These are phyloP conservation scores for Amphicarpaea edgeworthii DNA, from an alignment of 306 rosid species.

Conservation along the genomic window DNA sequence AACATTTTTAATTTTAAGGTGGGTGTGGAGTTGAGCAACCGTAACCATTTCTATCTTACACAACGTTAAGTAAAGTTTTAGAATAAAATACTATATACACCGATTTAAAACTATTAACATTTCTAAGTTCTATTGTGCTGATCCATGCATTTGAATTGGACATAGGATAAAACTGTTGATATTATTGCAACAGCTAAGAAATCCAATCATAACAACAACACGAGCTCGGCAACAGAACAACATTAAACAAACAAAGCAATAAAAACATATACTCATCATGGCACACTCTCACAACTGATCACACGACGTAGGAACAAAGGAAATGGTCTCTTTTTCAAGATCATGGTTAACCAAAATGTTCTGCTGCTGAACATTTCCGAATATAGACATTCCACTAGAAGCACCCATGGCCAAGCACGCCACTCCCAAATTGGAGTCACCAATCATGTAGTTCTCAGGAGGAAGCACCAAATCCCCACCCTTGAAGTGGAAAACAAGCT, in stretches of 20 bases:
- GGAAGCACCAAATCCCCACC: slow-evolving; percentile 81
- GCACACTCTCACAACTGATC: slow-evolving; percentile 44
- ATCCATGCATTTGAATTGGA: background rate
- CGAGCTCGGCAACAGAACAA: slow-evolving; percentile 16
- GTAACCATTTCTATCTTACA: slow-evolving; percentile 19
- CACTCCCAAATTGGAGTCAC: slow-evolving; percentile 59
- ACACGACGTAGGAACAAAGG: slow-evolving; percentile 54
- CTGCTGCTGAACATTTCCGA: slow-evolving; percentile 70
- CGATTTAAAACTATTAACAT: background rate
- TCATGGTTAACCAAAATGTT: slow-evolving; percentile 64
- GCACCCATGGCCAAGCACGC: slow-evolving; percentile 85
- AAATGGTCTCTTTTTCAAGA: slow-evolving; percentile 49
- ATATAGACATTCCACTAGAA: slow-evolving; percentile 68
- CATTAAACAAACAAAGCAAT: slow-evolving; percentile 1
- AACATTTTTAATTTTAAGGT: background rate
- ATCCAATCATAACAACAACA: slow-evolving; percentile 38
- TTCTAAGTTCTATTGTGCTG: background rate
- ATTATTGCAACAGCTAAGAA: slow-evolving; percentile 41
- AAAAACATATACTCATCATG: background rate
- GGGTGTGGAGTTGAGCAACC: slow-evolving; percentile 43
- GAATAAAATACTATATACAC: background rate
- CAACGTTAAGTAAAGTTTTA: background rate
- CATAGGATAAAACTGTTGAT: slow-evolving; percentile 7
- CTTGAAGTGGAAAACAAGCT: slow-evolving; percentile 69
- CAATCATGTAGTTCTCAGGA: slow-evolving; percentile 67